Evolutionary conservation across 805 yeast genomes (phyloP).

Genomic region (Metschnikowia sp.): DNA sequence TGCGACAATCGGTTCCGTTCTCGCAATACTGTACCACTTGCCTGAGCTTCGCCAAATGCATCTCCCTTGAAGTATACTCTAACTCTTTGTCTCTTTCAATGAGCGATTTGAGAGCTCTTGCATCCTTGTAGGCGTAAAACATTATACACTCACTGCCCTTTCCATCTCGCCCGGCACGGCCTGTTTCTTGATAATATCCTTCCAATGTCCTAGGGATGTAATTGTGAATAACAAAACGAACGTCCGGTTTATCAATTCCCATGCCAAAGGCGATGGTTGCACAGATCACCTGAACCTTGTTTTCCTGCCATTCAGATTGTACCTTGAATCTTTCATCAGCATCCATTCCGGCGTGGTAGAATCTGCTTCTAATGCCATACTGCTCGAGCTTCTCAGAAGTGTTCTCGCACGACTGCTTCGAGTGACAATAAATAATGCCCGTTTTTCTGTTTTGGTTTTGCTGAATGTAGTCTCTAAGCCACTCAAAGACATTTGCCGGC

Average conservation of each 20-base stretch:
- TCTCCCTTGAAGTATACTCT: slow-evolving; percentile 61
- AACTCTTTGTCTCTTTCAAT: slow-evolving; percentile 74
- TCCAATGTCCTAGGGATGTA: slow-evolving; percentile 88
- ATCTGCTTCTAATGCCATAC: slow-evolving; percentile 66
- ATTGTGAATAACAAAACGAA: slow-evolving; percentile 83
- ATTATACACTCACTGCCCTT: slow-evolving; percentile 74
- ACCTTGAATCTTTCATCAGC: slow-evolving; percentile 66
- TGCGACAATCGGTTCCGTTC: slow-evolving; percentile 83
- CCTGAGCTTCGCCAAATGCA: slow-evolving; percentile 70
- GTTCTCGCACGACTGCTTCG: slow-evolving; percentile 83
- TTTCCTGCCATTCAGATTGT: slow-evolving; percentile 82
- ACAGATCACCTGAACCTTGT: slow-evolving; percentile 72
- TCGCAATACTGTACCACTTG: slow-evolving; percentile 92
- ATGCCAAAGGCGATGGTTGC: slow-evolving; percentile 98
- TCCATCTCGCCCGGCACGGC: slow-evolving; percentile 98
- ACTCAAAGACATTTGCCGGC: slow-evolving; percentile 50
- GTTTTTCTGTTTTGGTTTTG: slow-evolving; percentile 53
- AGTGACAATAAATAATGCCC: slow-evolving; percentile 92
- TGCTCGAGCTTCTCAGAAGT: slow-evolving; percentile 58
- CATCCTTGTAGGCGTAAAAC: slow-evolving; percentile 79
- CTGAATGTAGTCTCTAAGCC: slow-evolving; percentile 55
- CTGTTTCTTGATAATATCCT: slow-evolving; percentile 97
- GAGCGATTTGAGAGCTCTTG: slow-evolving; percentile 68
- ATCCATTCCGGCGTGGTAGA: slow-evolving; percentile 94
- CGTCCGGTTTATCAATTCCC: slow-evolving; percentile 98